Conservation (phyloP, 2,329 filamentous ascomycete species). For the Falciphora oryzae region DNA sequence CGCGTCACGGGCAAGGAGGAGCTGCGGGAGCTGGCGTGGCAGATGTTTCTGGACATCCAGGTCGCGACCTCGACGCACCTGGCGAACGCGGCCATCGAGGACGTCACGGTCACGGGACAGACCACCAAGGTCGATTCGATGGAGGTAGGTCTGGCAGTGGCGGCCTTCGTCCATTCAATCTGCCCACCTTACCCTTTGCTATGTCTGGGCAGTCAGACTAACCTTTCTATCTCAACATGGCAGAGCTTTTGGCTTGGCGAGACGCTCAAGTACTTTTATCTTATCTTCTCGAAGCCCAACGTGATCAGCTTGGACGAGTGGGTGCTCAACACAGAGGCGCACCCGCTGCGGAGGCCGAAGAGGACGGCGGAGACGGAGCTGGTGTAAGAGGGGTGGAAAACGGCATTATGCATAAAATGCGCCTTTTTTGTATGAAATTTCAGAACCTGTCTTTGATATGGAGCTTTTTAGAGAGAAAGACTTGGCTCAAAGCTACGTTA, state of each 20-base stretch:
- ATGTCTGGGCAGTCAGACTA: not conserved
- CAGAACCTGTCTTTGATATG: not conserved
- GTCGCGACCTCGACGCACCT: conserved; percentile 43
- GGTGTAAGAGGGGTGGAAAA: not conserved
- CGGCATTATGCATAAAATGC: not conserved
- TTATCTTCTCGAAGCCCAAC: conserved; percentile 15
- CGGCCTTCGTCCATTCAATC: not conserved
- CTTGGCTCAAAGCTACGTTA: no score
- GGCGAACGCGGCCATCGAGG: conserved; percentile 18
- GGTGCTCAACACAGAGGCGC: conserved; percentile 18
- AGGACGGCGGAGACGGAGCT: not conserved
- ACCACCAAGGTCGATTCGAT: conserved; percentile 33
- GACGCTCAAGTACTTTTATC: conserved; percentile 19
- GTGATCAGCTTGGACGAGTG: conserved; percentile 16
- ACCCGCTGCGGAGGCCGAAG: conserved; percentile 11
- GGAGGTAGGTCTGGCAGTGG: conserved; percentile 14
- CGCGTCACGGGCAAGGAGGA: conserved; percentile 66
- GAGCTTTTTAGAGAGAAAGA: not conserved
- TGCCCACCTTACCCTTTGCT: not conserved
- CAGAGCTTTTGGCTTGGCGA: conserved; percentile 17
- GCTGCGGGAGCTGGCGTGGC: conserved; percentile 72
- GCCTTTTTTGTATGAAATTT: not conserved
- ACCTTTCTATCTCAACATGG: not conserved
- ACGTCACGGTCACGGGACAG: conserved; percentile 34
- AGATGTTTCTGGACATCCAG: conserved; percentile 68